These are phyloP conservation scores for Candida glucosophila DNA, from an alignment of 1,139 yeast species.

Conservation along the genomic window DNA sequence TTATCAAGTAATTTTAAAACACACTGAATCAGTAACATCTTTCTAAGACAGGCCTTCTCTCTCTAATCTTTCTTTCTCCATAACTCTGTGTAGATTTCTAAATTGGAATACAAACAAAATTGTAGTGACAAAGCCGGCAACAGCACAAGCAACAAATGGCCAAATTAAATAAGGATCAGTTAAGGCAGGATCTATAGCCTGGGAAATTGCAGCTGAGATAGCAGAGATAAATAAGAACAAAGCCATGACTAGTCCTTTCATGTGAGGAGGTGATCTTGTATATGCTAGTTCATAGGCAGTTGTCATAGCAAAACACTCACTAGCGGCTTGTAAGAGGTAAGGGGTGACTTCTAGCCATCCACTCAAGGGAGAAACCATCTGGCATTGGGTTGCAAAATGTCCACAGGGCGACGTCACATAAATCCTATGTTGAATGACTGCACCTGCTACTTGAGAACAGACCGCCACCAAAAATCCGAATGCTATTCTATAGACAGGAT, in stretches of 20 bases:
- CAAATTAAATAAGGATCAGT: slow-evolving; percentile 46
- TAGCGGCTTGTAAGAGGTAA: slow-evolving; percentile 50
- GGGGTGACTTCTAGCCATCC: slow-evolving; percentile 50
- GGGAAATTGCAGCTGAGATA: slow-evolving; percentile 48
- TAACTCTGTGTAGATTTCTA: slow-evolving; percentile 43
- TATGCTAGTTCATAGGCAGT: slow-evolving; percentile 60
- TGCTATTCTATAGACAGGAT: slow-evolving; percentile 27
- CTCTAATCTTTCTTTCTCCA: slow-evolving; percentile 33
- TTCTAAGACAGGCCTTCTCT: slow-evolving; percentile 11
- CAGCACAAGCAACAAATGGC: slow-evolving; percentile 45
- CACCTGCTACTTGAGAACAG: slow-evolving; percentile 32
- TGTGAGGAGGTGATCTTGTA: slow-evolving; percentile 55
- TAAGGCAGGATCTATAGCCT: slow-evolving; percentile 48
- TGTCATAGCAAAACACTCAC: slow-evolving; percentile 62
- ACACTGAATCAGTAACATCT: no score
- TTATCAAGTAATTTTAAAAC: no score
- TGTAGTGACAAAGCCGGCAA: slow-evolving; percentile 37
- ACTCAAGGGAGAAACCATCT: slow-evolving; percentile 39
- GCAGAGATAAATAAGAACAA: slow-evolving; percentile 55
- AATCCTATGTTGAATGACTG: slow-evolving; percentile 26
- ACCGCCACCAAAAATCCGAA: slow-evolving; percentile 30
- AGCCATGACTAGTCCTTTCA: slow-evolving; percentile 65
- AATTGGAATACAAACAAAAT: slow-evolving; percentile 35
- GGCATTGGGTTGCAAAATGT: slow-evolving; percentile 38
- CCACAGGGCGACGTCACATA: slow-evolving; percentile 34